Percentiles rank a stretch among this genome's conserved stretches.
These are phyloP conservation scores for Zizania palustris DNA, from an alignment of 202 grass and related monocot genomes.

Conservation along the genomic window DNA sequence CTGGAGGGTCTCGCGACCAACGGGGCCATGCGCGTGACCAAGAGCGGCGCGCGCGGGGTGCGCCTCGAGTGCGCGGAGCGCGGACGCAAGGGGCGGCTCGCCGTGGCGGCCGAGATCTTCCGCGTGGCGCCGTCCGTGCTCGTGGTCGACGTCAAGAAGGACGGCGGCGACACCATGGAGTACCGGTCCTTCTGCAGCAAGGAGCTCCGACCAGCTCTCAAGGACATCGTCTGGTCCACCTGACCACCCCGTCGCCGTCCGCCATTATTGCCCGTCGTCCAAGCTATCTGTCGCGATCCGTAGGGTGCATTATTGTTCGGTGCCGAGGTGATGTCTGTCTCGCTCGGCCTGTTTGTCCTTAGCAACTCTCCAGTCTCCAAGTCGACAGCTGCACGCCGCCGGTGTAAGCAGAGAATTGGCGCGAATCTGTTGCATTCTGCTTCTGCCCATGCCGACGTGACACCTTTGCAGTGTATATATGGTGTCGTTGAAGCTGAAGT, in stretches of 20 bases:
- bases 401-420: conserved; percentile 25
- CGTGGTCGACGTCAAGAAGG: conserved; percentile 66
- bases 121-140: conserved; percentile 55
- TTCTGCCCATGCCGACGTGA: conserved; percentile 5
- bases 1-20: conserved; percentile 50
- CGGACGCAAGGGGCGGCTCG: conserved; percentile 52
- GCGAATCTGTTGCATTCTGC: not conserved
- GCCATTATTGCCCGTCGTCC: conserved; percentile 20
- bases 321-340: not conserved
- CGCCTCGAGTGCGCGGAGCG: conserved; percentile 50
- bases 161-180: conserved; percentile 59
- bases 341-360: not conserved
- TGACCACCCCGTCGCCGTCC: conserved; percentile 25
- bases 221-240: conserved; percentile 72
- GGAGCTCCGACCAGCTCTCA: conserved; percentile 57
- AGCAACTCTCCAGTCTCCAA: not conserved
- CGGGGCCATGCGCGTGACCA: conserved; percentile 40
- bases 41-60: conserved; percentile 43
- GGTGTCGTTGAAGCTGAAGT: too few relatives aligned
- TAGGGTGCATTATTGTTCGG: conserved; percentile 46
- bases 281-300: conserved; percentile 4
- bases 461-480: not conserved
- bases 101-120: conserved; percentile 64
- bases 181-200: conserved; percentile 64
- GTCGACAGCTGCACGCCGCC: not conserved